Conservation (phyloP, 371 early-diverging fungal genomes). For the Amoeboaphelidium protococcarum region DNA sequence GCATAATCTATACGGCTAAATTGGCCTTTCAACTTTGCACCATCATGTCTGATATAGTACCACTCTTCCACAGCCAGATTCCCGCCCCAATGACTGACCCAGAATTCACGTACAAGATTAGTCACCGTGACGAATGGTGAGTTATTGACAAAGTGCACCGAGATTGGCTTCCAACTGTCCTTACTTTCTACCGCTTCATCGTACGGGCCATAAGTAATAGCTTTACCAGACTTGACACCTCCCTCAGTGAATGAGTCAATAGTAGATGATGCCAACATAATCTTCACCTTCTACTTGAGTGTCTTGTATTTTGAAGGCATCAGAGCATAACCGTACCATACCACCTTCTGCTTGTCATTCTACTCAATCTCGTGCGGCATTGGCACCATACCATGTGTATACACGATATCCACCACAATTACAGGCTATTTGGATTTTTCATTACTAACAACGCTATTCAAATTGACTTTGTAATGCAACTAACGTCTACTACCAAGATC, state of each 20-base stretch:
- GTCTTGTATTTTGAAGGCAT: conserved; percentile 29
- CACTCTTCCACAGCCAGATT: conserved; percentile 60
- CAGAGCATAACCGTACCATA: conserved; percentile 29
- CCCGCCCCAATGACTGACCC: conserved; percentile 61
- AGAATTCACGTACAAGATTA: conserved; percentile 33
- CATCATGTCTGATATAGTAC: conserved; percentile 45
- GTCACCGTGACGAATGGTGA: conserved; percentile 34
- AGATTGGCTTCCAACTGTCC: conserved; percentile 12
- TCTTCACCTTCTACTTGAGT: conserved; percentile 37
- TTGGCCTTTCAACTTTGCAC: conserved; percentile 44
- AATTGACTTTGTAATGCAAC: not conserved
- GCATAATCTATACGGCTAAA: conserved; percentile 40
- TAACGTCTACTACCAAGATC: not conserved
- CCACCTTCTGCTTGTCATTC: conserved; percentile 30
- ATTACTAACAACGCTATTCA: not conserved
- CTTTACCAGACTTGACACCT: conserved; percentile 18
- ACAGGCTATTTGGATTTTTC: conserved; percentile 28
- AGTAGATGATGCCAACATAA: conserved; percentile 18
- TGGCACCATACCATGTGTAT: conserved; percentile 26
- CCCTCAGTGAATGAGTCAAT: conserved; percentile 13
- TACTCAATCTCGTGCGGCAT: conserved; percentile 40
- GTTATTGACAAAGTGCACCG: conserved; percentile 37
- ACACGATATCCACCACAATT: conserved; percentile 32
- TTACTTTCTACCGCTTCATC: conserved; percentile 9
- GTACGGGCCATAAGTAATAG: conserved; percentile 51